Evolutionary conservation across 2,329 filamentous ascomycete species (phyloP), one percentile per base, ranked within the genome.

Genomic region (Pseudofabraea citricarpa): DNA sequence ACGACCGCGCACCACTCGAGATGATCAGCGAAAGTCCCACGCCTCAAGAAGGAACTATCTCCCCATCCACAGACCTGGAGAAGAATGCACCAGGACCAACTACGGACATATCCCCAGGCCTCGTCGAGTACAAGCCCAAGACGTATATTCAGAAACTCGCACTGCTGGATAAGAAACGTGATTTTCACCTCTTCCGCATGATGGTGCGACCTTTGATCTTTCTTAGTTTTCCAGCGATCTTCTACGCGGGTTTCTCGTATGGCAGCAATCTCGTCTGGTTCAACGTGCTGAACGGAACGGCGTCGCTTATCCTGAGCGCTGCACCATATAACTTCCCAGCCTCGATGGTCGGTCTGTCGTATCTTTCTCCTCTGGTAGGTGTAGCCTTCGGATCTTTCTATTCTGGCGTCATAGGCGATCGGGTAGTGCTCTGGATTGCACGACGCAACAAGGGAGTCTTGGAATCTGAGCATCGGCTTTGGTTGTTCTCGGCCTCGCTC

Each of bases 381-480:
- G 52, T 54, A 23, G 48, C 53, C 9, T 21, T 53, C n/a, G 58
- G 49, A 2, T 54, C 52, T 7, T 52, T 61, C 19, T 57, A 57
- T 40, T 52, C 56, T n/a, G 60, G 57, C 9, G 26, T 54, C 2
- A 36, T 60, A 10, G 57, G 56, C 2, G 63, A 65, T 43, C 48
- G 47, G 16, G 35, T 65, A 10, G 52, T 56, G 3, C 55, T 68
- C n/a, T 55, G 45, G 36, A 54, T 72, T 3, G 65, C 69, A 0
- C 60, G 64, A 4, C 61, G 66, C 19, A 70, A 69, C 52, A 55
- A 62, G 16, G 68, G 68, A 18, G 57, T 67, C n/a, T 50, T 47
- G 1, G 60, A 63, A 48, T 45, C 57, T 1, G 60, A 62, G 36
- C 50, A 60, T 33, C 55, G 58, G n/a, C 53, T 62, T 6, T 62